Conservation (phyloP, 768 basidiomycete species). For the Boletus rufocinnamomeus region DNA sequence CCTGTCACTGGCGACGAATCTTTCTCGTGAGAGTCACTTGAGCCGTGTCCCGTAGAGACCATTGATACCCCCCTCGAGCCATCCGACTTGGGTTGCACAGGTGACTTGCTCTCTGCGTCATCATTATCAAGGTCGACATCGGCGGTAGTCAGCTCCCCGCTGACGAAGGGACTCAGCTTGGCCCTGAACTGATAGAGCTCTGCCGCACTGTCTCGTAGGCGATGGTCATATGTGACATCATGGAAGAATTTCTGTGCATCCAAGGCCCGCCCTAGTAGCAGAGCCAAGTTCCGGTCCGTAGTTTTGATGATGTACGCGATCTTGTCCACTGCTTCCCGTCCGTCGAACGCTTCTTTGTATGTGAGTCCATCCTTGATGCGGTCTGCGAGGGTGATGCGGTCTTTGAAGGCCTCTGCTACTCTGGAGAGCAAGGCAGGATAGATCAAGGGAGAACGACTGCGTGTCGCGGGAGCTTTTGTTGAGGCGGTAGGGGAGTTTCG, state of each 20-base stretch:
- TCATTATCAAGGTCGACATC: constrained; percentile 39
- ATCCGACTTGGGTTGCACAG: constrained; percentile 23
- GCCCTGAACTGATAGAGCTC: constrained; percentile 95
- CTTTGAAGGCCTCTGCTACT: constrained; percentile 91
- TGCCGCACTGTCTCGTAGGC: constrained; percentile 80
- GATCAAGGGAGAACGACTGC: constrained; percentile 66
- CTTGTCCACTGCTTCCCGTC: constrained; percentile 95
- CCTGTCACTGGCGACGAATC: constrained; percentile 33
- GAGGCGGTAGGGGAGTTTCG: constrained; percentile 39
- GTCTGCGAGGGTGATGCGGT: constrained; percentile 75
- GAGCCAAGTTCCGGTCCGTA: constrained; percentile 92
- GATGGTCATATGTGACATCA: constrained; percentile 98
- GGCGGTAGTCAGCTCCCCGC: constrained; percentile 58
- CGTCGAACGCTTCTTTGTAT: constrained; percentile 96
- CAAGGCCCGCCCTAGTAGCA: constrained; percentile 91
- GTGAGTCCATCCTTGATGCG: constrained; percentile 92
- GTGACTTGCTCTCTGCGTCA: constrained; percentile 35
- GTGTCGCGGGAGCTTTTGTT: constrained; percentile 40
- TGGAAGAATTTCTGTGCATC: constrained; percentile 99
- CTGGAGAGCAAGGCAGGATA: constrained; percentile 96
- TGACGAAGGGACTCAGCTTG: constrained; percentile 82
- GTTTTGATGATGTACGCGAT: constrained; percentile 99
- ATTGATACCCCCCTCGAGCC: constrained; percentile 26
- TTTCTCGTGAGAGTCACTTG: constrained; percentile 38
- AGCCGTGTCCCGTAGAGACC: constrained; percentile 35